phyloP scores from a whole-genome alignment of 805 yeast genomes.

The Lachancea lanzarotensis region DNA sequence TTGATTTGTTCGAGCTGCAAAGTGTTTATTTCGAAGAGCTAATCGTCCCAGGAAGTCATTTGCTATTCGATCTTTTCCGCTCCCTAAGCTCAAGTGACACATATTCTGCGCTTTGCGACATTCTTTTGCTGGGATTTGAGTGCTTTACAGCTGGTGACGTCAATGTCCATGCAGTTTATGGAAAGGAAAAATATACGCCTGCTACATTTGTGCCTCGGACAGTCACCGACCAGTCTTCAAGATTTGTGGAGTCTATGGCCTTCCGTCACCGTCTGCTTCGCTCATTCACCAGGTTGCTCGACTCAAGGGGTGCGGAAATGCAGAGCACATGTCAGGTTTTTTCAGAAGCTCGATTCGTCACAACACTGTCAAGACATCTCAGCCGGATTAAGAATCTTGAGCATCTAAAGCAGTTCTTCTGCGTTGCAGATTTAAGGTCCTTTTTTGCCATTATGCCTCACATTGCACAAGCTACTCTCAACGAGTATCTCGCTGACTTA shows the following conservation, averaged over 20 bases:
- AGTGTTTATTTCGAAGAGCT: conserved; percentile 9
- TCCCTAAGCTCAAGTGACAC: not conserved
- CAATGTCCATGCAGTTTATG: conserved; percentile 18
- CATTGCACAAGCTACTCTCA: conserved; percentile 20
- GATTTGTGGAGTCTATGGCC: conserved; percentile 15
- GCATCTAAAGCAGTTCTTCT: conserved; percentile 21
- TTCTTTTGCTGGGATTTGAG: conserved; percentile 8
- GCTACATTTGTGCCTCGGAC: conserved; percentile 15
- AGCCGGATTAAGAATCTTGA: conserved; percentile 13
- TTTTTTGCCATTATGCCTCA: conserved; percentile 20
- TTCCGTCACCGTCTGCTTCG: conserved; percentile 18
- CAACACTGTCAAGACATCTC: conserved; percentile 12
- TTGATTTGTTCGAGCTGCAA: conserved; percentile 20
- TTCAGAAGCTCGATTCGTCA: conserved; percentile 12
- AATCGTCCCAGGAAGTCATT: not conserved
- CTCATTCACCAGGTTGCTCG: conserved; percentile 4
- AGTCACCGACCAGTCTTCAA: conserved; percentile 11
- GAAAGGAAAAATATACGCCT: conserved; percentile 13
- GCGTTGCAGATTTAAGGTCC: conserved; percentile 9
- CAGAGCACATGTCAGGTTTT: conserved; percentile 12
- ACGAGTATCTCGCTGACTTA: conserved; percentile 8
- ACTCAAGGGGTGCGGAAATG: conserved; percentile 15
- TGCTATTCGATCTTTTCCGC: conserved; percentile 1
- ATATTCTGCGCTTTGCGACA: conserved; percentile 4
- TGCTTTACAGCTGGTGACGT: conserved; percentile 4